A percentile compares a stretch with the other conserved stretches of the same genome.
Conservation (phyloP, 164 flowering plant species). For the Sedum album region DNA sequence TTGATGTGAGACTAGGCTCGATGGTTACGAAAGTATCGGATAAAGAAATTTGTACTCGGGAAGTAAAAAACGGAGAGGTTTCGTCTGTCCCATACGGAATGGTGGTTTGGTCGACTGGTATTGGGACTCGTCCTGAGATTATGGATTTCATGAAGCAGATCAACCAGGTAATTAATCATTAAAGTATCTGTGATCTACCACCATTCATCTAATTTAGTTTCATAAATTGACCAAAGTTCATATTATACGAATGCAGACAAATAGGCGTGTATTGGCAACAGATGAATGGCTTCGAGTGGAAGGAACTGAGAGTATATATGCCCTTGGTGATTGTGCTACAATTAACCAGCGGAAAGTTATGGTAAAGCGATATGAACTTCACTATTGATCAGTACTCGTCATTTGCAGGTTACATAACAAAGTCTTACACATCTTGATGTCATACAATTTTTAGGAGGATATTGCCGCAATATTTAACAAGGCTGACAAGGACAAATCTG, state of each 20-base stretch:
- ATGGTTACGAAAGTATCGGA: slow-evolving; percentile 77
- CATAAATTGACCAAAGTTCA: neutral
- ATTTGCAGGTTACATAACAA: neutral
- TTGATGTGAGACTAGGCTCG: slow-evolving; percentile 70
- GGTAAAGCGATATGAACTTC: slow-evolving; percentile 30
- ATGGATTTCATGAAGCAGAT: slow-evolving; percentile 82
- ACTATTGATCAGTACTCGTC: neutral
- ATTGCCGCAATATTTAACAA: slow-evolving; percentile 61
- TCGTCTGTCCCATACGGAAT: slow-evolving; percentile 77
- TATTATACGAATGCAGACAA: slow-evolving; percentile 23
- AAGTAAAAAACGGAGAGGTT: slow-evolving; percentile 40
- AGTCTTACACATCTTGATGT: too few species aligned
- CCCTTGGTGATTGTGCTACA: slow-evolving; percentile 90
- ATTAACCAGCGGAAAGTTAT: slow-evolving; percentile 89
- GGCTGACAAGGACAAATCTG: slow-evolving; percentile 87
- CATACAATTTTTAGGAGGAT: slow-evolving; percentile 51
- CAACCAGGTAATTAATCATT: slow-evolving; percentile 53
- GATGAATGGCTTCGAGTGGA: slow-evolving; percentile 97
- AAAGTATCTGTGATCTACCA: neutral
- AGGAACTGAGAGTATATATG: slow-evolving; percentile 59
- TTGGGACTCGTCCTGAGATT: slow-evolving; percentile 79
- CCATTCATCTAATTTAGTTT: neutral
- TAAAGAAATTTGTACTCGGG: slow-evolving; percentile 63
- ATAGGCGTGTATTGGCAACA: slow-evolving; percentile 80
- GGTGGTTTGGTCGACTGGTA: slow-evolving; percentile 98